These are phyloP conservation scores for Rhodotorula sphaerocarpa DNA, from an alignment of 768 basidiomycete species.

Conservation along the genomic window DNA sequence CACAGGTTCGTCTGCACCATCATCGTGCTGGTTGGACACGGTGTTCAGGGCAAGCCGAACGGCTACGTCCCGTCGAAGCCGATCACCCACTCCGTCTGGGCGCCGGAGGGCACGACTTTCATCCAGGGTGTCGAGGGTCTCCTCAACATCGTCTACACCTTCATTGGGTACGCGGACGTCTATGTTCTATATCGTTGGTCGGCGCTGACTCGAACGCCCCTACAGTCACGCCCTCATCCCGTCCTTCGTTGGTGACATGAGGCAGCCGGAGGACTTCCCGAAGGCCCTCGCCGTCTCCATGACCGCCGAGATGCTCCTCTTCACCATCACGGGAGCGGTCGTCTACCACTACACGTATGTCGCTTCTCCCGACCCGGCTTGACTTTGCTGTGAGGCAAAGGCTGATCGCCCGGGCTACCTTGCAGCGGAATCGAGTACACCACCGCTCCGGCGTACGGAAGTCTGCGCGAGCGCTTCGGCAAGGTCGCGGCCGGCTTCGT, in stretches of 20 bases:
- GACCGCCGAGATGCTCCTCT: conserved; percentile 35
- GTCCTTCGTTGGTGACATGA: conserved; percentile 37
- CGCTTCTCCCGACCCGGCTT: background rate
- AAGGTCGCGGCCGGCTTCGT: conserved; percentile 36
- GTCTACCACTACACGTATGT: conserved; percentile 25
- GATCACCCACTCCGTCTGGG: conserved; percentile 33
- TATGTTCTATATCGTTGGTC: background rate
- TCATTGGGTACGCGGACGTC: background rate
- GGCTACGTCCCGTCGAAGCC: conserved; percentile 41
- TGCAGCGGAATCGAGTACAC: conserved; percentile 29
- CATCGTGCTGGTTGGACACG: conserved; percentile 45
- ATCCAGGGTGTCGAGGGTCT: conserved; percentile 36
- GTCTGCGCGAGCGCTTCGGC: conserved; percentile 11
- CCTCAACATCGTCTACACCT: conserved; percentile 31
- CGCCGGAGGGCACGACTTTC: conserved; percentile 38
- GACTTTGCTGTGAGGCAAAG: no score
- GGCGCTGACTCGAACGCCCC: background rate
- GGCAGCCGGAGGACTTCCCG: conserved; percentile 38
- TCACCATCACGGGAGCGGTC: conserved; percentile 36
- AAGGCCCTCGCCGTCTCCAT: conserved; percentile 38
- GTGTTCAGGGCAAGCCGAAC: conserved; percentile 42
- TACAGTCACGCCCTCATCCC: conserved; percentile 31
- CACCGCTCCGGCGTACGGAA: conserved; percentile 30
- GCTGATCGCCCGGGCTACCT: background rate
- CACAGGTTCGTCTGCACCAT: conserved; percentile 44